Evolutionary conservation across 306 rosid genomes (phyloP).

Genomic region (Albizia julibrissin): DNA sequence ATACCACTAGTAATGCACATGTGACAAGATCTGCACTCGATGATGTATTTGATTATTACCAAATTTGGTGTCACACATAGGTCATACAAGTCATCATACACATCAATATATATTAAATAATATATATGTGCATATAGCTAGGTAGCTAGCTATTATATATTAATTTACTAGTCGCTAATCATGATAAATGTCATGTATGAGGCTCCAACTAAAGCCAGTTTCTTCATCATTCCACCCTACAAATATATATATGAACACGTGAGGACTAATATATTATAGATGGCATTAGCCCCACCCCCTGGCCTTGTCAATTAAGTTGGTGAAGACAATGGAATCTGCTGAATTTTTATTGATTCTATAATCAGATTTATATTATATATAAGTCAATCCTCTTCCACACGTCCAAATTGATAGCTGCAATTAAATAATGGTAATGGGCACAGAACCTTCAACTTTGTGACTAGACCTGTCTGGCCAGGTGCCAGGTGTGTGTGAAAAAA

Average conservation of each 20-base stretch:
- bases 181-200: not conserved
- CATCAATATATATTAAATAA: not conserved
- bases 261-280: not conserved
- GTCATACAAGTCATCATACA: slow-evolving; percentile 23
- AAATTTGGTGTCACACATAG: not conserved
- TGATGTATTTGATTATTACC: slow-evolving; percentile 20
- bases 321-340: not conserved
- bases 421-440: slow-evolving; percentile 17
- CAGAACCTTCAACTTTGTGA: slow-evolving; percentile 12
- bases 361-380: not conserved
- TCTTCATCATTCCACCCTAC: not conserved
- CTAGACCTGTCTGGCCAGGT: not conserved
- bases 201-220: not conserved
- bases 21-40: slow-evolving; percentile 33
- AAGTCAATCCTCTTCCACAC: not conserved
- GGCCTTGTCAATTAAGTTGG: not conserved
- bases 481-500: not conserved
- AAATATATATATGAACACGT: not conserved
- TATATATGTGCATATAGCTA: not conserved
- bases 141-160: not conserved
- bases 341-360: not conserved
- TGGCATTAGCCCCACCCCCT: not conserved
- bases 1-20: not conserved
- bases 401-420: not conserved
- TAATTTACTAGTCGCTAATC: not conserved